Percentiles rank a stretch among this genome's conserved stretches.
phyloP scores from a whole-genome alignment of 176 grass and related monocot genomes.

The Phragmites australis region DNA sequence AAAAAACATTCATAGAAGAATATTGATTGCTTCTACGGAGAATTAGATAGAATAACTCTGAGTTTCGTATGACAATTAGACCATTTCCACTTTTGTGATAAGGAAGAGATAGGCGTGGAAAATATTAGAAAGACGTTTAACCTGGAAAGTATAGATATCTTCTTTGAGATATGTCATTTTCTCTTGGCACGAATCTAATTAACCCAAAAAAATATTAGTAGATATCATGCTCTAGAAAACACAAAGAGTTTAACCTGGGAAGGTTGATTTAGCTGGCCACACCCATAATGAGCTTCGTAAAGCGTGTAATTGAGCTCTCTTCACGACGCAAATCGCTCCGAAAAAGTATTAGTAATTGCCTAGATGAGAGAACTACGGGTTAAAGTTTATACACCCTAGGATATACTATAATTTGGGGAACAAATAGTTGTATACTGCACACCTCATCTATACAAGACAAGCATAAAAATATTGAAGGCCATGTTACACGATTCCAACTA shows the following conservation, averaged over 20 bases:
- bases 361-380: neutral
- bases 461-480: slow-evolving; percentile 12
- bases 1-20: neutral
- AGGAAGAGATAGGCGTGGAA: no score
- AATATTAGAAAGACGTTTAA: no score
- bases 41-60: neutral
- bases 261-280: neutral
- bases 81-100: neutral
- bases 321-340: slow-evolving; percentile 37
- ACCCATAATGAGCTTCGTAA: neutral
- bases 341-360: neutral
- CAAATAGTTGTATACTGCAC: neutral
- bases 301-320: neutral
- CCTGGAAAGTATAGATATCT: no score
- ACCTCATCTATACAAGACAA: slow-evolving; percentile 7
- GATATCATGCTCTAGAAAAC: neutral
- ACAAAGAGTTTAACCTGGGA: neutral
- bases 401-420: neutral
- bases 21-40: no score
- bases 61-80: neutral
- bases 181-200: no score
- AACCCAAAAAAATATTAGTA: no score
- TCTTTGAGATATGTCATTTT: no score
- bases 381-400: neutral
- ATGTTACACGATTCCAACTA: slow-evolving; percentile 33